Conservation (phyloP, 2,329 filamentous ascomycete genomes). For the Colletotrichum camelliae region DNA sequence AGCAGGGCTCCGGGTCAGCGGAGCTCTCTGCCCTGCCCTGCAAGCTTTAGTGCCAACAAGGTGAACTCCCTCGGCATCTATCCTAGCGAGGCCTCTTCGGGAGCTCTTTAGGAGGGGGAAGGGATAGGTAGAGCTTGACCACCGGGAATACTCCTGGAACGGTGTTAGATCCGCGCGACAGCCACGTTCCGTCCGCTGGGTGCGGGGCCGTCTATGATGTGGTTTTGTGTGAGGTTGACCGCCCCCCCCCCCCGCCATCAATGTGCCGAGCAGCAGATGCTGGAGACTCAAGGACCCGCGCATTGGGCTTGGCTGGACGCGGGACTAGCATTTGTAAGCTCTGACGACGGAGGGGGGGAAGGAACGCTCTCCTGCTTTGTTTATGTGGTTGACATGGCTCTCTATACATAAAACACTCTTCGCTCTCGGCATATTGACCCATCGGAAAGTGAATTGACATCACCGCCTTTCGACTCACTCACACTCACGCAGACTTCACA, state of each 20-base stretch:
- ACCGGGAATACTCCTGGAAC: neutral
- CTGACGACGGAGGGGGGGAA: neutral
- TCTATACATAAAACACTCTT: neutral
- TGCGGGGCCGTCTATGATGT: neutral
- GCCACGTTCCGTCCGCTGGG: neutral
- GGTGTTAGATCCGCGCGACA: neutral
- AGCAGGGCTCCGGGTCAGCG: neutral
- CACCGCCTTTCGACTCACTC: neutral
- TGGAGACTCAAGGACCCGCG: neutral
- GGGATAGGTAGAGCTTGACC: too few species aligned
- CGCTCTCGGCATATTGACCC: neutral
- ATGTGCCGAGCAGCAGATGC: neutral
- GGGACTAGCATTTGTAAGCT: slow-evolving; percentile 16
- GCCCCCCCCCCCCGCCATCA: neutral
- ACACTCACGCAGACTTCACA: neutral
- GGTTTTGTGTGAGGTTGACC: neutral
- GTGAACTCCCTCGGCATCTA: neutral
- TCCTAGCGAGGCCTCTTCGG: neutral
- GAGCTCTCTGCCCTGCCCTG: neutral
- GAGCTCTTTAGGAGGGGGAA: neutral
- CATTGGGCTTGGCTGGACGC: neutral
- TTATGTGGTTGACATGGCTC: neutral
- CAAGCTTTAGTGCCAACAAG: neutral
- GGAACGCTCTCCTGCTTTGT: neutral
- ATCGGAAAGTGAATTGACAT: neutral